Evolutionary conservation across 2,329 filamentous ascomycete genomes (phyloP).

Genomic region (Sporothrix sp.): DNA sequence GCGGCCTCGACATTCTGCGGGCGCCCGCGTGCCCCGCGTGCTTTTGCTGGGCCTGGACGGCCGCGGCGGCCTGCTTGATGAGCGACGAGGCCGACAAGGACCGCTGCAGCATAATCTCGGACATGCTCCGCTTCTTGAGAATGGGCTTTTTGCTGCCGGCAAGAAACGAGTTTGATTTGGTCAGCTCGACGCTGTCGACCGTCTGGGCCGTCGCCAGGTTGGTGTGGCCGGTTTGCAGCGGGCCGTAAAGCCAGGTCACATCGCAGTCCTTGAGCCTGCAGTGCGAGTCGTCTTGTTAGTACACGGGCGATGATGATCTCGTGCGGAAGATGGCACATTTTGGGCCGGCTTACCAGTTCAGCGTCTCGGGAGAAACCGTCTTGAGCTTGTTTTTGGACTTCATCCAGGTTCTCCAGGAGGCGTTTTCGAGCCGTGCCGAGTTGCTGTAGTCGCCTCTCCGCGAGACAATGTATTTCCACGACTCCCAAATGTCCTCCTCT

Average conservation of each 20-base stretch:
- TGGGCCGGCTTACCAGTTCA: conserved; percentile 95
- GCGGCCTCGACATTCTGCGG: conserved; percentile 38
- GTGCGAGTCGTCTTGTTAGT: too few relatives aligned
- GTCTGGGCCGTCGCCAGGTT: conserved; percentile 39
- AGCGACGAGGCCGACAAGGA: conserved; percentile 83
- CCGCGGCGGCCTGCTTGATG: conserved; percentile 78
- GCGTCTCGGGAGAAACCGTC: conserved; percentile 79
- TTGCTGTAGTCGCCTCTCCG: conserved; percentile 73
- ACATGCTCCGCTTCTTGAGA: conserved; percentile 92
- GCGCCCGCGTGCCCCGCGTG: conserved; percentile 39
- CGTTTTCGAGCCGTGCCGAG: conserved; percentile 78
- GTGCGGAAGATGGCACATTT: too few relatives aligned
- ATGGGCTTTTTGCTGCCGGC: conserved; percentile 74
- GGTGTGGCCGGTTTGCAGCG: conserved; percentile 63
- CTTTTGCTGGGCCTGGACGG: conserved; percentile 71
- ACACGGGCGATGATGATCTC: too few relatives aligned
- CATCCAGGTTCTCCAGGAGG: conserved; percentile 94
- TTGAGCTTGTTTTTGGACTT: conserved; percentile 80
- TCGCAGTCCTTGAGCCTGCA: conserved; percentile 90
- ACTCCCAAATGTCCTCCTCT: conserved; percentile 95
- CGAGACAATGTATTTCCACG: conserved; percentile 86
- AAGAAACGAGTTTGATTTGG: conserved; percentile 54
- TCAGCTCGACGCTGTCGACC: conserved; percentile 33
- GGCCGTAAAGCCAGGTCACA: conserved; percentile 95
- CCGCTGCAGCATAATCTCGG: conserved; percentile 84